Percentiles rank a stretch among this genome's conserved stretches.
phyloP scores from a whole-genome alignment of 2,329 filamentous ascomycete species.

The Colletotrichum higginsianum region DNA sequence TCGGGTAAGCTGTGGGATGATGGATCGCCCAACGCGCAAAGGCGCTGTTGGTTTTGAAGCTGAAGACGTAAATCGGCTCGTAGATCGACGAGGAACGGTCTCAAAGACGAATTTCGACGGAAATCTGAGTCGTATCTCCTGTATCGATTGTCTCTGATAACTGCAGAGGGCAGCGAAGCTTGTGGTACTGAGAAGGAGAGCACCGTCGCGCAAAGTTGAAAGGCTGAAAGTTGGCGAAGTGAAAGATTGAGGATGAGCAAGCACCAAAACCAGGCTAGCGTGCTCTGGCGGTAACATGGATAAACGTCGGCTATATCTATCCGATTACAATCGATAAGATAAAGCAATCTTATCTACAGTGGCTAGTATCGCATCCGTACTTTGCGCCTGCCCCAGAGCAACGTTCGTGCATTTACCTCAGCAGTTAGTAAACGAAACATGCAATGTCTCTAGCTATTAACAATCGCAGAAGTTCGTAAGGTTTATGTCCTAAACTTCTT shows the following conservation, averaged over 20 bases:
- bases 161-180: conserved; percentile 16
- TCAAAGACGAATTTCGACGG: background rate
- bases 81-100: background rate
- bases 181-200: conserved; percentile 4
- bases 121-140: background rate
- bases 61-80: conserved; percentile 2
- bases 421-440: background rate
- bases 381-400: too few relatives aligned
- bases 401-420: too few relatives aligned
- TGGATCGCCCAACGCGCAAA: conserved; percentile 26
- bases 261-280: conserved; percentile 38
- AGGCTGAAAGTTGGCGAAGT: conserved; percentile 34
- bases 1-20: conserved; percentile 15
- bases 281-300: conserved; percentile 35
- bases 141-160: conserved; percentile 18
- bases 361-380: too few relatives aligned
- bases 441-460: background rate
- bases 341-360: background rate
- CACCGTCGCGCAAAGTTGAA: conserved; percentile 27
- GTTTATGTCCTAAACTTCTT: background rate
- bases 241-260: conserved; percentile 40
- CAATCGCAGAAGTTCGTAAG: too few relatives aligned
- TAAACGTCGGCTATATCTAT: conserved; percentile 20
- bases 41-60: conserved; percentile 22
- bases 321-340: conserved; percentile 10